Conservation (phyloP, 345 rosid species). For the Camelina laxa region DNA sequence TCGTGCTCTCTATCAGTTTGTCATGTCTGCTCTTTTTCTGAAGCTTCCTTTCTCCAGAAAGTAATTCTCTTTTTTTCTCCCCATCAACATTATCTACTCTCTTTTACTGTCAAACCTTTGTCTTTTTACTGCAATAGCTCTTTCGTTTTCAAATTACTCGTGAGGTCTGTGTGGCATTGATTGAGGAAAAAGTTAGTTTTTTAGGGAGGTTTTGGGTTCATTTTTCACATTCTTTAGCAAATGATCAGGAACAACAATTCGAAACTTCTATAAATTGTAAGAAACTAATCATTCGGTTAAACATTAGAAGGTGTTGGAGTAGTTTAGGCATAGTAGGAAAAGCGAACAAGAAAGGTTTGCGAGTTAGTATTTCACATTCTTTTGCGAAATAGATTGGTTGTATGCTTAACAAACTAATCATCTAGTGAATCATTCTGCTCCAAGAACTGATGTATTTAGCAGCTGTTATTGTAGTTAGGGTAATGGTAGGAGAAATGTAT, state of each 20-base stretch:
- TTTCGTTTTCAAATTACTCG: background rate
- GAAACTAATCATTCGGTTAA: conserved; percentile 2
- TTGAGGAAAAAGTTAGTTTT: background rate
- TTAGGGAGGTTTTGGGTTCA: background rate
- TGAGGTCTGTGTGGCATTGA: background rate
- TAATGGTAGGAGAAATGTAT: conserved; percentile 9
- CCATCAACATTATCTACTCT: background rate
- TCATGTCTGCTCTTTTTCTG: conserved; percentile 76
- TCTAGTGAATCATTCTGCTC: conserved; percentile 14
- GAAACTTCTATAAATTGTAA: background rate
- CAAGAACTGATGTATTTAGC: background rate
- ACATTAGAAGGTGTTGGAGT: conserved; percentile 11
- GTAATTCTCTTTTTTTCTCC: conserved; percentile 45
- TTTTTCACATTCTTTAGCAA: conserved; percentile 3
- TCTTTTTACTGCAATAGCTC: background rate
- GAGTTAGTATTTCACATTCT: background rate
- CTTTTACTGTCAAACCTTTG: background rate
- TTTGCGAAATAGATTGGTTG: background rate
- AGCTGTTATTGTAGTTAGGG: background rate
- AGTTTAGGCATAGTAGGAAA: conserved; percentile 9
- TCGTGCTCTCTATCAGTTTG: conserved; percentile 70
- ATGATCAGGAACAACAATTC: background rate
- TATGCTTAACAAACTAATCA: background rate
- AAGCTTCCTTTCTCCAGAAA: conserved; percentile 94
- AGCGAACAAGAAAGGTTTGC: background rate